Percentiles rank a stretch among this genome's conserved stretches.
phyloP scores from a whole-genome alignment of 805 yeast genomes.

The Allodekkera sacchari region DNA sequence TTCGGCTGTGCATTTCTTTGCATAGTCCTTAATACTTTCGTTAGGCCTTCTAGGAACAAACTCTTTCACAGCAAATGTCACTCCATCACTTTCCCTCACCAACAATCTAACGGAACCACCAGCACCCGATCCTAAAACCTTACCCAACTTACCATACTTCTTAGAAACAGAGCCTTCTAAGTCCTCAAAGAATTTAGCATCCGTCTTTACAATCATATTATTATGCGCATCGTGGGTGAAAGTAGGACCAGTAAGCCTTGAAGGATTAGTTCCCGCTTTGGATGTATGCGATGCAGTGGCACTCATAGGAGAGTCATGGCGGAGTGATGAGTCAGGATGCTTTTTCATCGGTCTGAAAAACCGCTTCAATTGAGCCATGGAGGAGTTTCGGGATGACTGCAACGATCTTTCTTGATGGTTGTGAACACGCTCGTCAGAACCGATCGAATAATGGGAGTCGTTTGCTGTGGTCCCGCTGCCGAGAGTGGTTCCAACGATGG shows the following conservation, averaged over 20 bases:
- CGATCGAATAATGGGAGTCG: constrained; percentile 20
- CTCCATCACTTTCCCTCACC: constrained; percentile 58
- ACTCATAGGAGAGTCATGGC: background rate
- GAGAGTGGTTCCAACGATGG: constrained; percentile 21
- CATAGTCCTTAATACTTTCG: constrained; percentile 67
- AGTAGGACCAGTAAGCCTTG: constrained; percentile 19
- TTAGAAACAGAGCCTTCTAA: constrained; percentile 44
- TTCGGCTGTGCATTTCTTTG: constrained; percentile 85
- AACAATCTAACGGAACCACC: constrained; percentile 79
- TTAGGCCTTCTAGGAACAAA: constrained; percentile 64
- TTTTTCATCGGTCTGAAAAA: constrained; percentile 53
- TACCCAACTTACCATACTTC: constrained; percentile 69
- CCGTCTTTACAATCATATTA: constrained; percentile 31
- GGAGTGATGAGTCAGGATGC: constrained; percentile 8
- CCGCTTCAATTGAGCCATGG: constrained; percentile 67
- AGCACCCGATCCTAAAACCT: constrained; percentile 76
- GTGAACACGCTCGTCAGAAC: constrained; percentile 16
- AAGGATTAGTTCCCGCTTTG: background rate
- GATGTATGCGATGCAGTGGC: background rate
- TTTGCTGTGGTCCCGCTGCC: constrained; percentile 23
- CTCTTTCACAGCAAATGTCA: constrained; percentile 77
- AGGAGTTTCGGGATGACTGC: constrained; percentile 6
- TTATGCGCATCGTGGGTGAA: constrained; percentile 32
- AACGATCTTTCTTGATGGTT: constrained; percentile 4
- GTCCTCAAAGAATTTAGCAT: constrained; percentile 34